Conservation (phyloP, 352 stramenopile species). For the Phytophthora niederhauseri region DNA sequence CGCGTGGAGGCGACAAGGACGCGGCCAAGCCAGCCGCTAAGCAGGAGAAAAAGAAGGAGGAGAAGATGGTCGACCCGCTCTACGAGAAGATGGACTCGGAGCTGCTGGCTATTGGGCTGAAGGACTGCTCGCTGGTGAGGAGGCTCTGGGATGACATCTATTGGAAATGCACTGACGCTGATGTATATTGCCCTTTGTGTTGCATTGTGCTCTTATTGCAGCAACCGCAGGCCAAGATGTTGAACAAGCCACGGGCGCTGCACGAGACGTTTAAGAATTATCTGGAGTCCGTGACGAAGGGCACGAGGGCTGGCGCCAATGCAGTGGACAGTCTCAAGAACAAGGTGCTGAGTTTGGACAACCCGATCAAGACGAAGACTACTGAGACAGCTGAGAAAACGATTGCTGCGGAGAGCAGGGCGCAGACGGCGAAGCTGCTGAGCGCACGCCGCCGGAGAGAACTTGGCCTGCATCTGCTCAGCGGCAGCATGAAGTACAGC, state of each 20-base stretch:
- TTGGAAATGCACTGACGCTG: background rate
- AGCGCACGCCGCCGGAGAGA: constrained; percentile 65
- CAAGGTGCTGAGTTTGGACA: constrained; percentile 83
- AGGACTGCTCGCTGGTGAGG: constrained; percentile 71
- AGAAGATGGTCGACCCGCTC: constrained; percentile 43
- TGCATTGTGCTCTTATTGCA: constrained; percentile 14
- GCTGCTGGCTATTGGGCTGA: constrained; percentile 60
- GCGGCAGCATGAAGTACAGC: constrained; percentile 54
- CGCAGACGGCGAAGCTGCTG: constrained; percentile 62
- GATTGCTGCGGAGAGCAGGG: constrained; percentile 33
- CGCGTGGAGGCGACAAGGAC: constrained; percentile 9
- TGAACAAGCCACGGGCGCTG: constrained; percentile 34
- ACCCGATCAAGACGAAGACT: constrained; percentile 58
- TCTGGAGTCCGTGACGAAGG: constrained; percentile 36
- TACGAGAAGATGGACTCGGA: constrained; percentile 63
- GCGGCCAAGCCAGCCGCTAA: background rate
- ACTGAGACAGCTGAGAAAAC: constrained; percentile 35
- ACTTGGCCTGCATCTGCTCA: constrained; percentile 60
- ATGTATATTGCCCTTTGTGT: background rate
- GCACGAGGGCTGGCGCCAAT: constrained; percentile 16
- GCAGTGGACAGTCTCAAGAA: constrained; percentile 70
- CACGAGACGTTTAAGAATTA: constrained; percentile 54
- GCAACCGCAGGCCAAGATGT: constrained; percentile 31
- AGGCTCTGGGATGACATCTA: background rate
- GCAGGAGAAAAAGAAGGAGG: constrained; percentile 7